Evolutionary conservation across 2,329 filamentous ascomycete genomes (phyloP).

Genomic region (Curvularia verruculosa): DNA sequence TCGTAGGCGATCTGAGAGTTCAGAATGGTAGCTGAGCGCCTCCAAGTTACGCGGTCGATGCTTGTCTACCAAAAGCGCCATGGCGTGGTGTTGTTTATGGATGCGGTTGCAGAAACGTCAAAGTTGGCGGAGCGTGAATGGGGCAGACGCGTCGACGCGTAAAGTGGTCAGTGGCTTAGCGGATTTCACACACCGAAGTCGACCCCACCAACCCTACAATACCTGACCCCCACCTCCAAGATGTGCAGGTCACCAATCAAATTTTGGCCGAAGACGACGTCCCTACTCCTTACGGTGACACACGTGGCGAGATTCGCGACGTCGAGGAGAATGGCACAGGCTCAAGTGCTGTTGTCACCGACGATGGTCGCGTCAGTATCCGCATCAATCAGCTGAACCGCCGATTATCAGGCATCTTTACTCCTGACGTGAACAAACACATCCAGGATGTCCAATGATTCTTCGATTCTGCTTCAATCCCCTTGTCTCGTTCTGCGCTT

Average conservation of each 20-base stretch:
- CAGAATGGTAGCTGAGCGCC: slow-evolving; percentile 81
- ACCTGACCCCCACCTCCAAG: background rate
- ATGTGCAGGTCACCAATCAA: background rate
- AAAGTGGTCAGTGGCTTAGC: slow-evolving; percentile 35
- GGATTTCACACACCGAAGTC: slow-evolving; percentile 1
- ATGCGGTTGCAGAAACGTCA: slow-evolving; percentile 6
- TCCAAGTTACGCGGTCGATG: slow-evolving; percentile 75
- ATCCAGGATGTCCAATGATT: background rate
- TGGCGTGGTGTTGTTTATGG: slow-evolving; percentile 41
- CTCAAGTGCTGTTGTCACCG: background rate
- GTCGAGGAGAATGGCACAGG: background rate
- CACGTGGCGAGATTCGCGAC: background rate
- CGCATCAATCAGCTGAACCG: background rate
- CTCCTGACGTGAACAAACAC: background rate
- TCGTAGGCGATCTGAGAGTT: slow-evolving; percentile 83
- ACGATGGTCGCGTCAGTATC: background rate
- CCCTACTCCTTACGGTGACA: background rate
- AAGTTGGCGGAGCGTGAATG: slow-evolving; percentile 15
- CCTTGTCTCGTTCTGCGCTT: background rate
- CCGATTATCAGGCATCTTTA: background rate
- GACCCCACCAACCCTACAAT: background rate
- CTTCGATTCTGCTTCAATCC: background rate
- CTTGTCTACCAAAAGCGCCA: slow-evolving; percentile 71
- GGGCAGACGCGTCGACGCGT: slow-evolving; percentile 41
- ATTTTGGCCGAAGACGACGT: background rate